Evolutionary conservation across 2,329 filamentous ascomycete species (phyloP).

Genomic region (Phaeosphaeria sp.): DNA sequence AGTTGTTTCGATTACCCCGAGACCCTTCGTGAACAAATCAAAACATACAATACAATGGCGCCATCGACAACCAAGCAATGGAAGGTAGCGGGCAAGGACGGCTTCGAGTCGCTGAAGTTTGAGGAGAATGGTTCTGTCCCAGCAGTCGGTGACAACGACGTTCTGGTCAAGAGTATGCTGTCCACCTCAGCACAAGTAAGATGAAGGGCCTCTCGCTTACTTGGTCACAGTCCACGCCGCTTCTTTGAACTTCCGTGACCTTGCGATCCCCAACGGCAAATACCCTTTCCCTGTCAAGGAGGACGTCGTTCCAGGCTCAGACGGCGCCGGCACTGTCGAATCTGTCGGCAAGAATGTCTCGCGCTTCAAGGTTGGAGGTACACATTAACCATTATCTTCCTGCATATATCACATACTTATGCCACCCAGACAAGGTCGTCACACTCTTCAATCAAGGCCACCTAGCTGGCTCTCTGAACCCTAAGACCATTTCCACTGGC

Average conservation of each 20-base stretch:
- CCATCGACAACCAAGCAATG: slow-evolving; percentile 63
- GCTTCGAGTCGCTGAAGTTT: slow-evolving; percentile 67
- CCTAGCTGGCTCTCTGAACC: slow-evolving; percentile 57
- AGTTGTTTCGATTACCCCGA: not conserved
- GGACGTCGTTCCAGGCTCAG: slow-evolving; percentile 56
- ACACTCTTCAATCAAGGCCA: slow-evolving; percentile 70
- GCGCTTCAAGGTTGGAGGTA: slow-evolving; percentile 60
- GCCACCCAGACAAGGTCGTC: slow-evolving; percentile 58
- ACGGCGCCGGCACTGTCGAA: slow-evolving; percentile 61
- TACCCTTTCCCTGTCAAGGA: slow-evolving; percentile 54
- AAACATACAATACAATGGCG: slow-evolving; percentile 36
- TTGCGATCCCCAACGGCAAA: slow-evolving; percentile 55
- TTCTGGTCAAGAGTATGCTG: slow-evolving; percentile 68
- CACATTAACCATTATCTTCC: not conserved
- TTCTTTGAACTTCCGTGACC: slow-evolving; percentile 59
- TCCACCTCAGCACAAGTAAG: not conserved
- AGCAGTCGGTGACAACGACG: slow-evolving; percentile 71
- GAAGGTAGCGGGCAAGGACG: slow-evolving; percentile 61
- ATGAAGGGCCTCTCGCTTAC: slow-evolving; percentile 8
- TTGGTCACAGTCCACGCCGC: slow-evolving; percentile 52
- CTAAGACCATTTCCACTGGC: slow-evolving; percentile 56
- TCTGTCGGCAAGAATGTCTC: slow-evolving; percentile 63
- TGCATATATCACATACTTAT: slow-evolving; percentile 4
- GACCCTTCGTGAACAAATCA: not conserved
- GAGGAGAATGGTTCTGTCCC: slow-evolving; percentile 62